Conservation (phyloP, 305 asterid genomes). For the Caryopteris hybrid region DNA sequence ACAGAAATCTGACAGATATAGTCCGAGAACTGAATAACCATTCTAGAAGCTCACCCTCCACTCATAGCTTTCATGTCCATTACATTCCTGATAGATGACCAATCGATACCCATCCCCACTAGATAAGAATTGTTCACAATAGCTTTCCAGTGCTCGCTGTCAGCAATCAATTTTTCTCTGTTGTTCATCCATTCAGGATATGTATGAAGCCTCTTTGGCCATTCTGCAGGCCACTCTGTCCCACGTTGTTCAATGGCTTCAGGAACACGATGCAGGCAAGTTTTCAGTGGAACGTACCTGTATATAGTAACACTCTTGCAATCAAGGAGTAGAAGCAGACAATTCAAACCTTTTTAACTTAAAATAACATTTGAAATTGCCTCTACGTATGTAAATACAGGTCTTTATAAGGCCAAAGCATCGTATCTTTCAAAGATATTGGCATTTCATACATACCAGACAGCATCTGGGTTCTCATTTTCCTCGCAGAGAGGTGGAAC, state of each 20-base stretch:
- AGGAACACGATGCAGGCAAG: conserved; percentile 70
- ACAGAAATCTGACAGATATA: too few relatives aligned
- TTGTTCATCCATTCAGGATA: conserved; percentile 85
- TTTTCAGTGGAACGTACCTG: conserved; percentile 67
- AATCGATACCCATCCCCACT: conserved; percentile 75
- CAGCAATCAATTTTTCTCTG: conserved; percentile 65
- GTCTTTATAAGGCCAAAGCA: background rate
- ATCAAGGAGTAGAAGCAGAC: conserved; percentile 1
- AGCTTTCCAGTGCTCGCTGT: conserved; percentile 75
- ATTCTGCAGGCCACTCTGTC: conserved; percentile 93
- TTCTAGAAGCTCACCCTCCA: conserved; percentile 69
- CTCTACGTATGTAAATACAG: background rate
- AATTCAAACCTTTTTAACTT: background rate
- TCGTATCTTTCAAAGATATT: background rate
- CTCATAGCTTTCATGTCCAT: conserved; percentile 95
- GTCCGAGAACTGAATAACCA: background rate
- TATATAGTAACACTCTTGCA: conserved; percentile 1
- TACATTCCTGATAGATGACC: conserved; percentile 72
- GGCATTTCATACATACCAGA: conserved; percentile 58
- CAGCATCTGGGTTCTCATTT: conserved; percentile 83
- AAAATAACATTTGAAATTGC: too few relatives aligned
- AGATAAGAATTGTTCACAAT: conserved; percentile 77
- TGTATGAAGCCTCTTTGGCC: conserved; percentile 86
- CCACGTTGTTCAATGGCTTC: conserved; percentile 87
- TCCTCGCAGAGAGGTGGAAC: conserved; percentile 84